A percentile compares a stretch with the other conserved stretches of the same genome.
Conservation (phyloP, 2,329 filamentous ascomycete genomes). For the Uncinocarpus reesii region DNA sequence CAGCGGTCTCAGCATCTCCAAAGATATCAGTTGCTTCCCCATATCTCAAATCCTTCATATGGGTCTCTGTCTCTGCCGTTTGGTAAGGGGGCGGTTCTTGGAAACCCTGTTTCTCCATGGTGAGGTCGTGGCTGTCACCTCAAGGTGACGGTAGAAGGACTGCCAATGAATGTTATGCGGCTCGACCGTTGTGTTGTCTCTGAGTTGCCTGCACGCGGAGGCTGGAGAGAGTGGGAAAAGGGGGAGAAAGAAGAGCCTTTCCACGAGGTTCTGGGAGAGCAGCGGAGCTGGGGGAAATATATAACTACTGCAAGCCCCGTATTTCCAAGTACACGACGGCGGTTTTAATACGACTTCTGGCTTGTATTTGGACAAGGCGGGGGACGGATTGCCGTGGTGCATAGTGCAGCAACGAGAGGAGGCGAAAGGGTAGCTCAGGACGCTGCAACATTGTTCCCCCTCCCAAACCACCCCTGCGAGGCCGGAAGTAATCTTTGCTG, state of each 20-base stretch:
- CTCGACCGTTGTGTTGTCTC: not conserved
- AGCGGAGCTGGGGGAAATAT: no score
- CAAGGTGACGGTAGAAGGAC: not conserved
- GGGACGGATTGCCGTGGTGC: no score
- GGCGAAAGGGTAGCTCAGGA: not conserved
- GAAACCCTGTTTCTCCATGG: constrained; percentile 7
- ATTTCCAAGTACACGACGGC: no score
- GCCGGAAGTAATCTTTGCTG: no score
- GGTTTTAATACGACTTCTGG: no score
- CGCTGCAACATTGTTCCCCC: not conserved
- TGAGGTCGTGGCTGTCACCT: not conserved
- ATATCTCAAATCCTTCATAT: constrained; percentile 25
- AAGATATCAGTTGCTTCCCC: constrained; percentile 45
- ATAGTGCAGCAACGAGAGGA: no score
- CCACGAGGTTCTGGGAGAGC: no score
- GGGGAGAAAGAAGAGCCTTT: not conserved
- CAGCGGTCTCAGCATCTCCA: constrained; percentile 42
- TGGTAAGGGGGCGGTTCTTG: constrained; percentile 16
- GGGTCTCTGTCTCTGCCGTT: constrained; percentile 17
- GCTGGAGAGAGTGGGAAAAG: not conserved
- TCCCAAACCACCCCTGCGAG: not conserved
- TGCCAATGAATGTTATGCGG: not conserved
- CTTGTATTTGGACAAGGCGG: no score
- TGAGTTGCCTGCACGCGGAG: not conserved
- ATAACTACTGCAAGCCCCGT: no score